Percentiles rank a stretch among this genome's conserved stretches.
Conservation (phyloP, 2,329 filamentous ascomycete genomes). For the Biscogniauxia mediterranea region DNA sequence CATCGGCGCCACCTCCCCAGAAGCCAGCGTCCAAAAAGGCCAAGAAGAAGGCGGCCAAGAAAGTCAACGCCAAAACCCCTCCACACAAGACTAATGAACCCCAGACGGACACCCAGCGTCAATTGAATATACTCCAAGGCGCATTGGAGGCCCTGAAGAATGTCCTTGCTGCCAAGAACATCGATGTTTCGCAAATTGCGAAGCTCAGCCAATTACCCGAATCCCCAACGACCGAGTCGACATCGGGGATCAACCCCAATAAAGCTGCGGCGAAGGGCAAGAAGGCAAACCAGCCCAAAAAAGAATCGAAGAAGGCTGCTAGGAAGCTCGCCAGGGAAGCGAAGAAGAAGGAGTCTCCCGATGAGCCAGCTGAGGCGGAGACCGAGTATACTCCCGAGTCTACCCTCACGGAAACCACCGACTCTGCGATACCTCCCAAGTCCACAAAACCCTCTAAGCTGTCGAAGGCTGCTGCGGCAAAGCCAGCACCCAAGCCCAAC, state of each 20-base stretch:
- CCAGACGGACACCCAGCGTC: constrained; percentile 19
- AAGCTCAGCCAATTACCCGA: constrained; percentile 5
- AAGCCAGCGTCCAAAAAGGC: neutral
- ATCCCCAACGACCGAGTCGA: neutral
- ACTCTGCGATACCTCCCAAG: neutral
- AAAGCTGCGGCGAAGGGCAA: neutral
- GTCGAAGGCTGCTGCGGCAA: neutral
- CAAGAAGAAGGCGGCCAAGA: neutral
- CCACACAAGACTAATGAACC: constrained; percentile 12
- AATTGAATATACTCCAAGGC: constrained; percentile 35
- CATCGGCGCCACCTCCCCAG: neutral
- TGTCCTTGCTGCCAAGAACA: constrained; percentile 36
- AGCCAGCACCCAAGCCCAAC: neutral
- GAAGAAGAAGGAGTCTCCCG: neutral
- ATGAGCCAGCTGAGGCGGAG: neutral
- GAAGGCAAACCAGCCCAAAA: neutral
- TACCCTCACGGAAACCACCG: too few relatives aligned
- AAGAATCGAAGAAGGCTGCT: constrained; percentile 1
- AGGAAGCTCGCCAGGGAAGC: neutral
- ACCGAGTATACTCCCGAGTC: too few relatives aligned
- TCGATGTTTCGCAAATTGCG: constrained; percentile 24
- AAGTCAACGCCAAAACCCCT: constrained; percentile 21
- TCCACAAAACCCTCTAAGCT: neutral
- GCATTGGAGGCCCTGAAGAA: constrained; percentile 38
- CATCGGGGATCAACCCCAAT: neutral